Base-by-base conservation (phyloP, 306 rosid genomes). In the Gleditsia sinensis region DNA sequence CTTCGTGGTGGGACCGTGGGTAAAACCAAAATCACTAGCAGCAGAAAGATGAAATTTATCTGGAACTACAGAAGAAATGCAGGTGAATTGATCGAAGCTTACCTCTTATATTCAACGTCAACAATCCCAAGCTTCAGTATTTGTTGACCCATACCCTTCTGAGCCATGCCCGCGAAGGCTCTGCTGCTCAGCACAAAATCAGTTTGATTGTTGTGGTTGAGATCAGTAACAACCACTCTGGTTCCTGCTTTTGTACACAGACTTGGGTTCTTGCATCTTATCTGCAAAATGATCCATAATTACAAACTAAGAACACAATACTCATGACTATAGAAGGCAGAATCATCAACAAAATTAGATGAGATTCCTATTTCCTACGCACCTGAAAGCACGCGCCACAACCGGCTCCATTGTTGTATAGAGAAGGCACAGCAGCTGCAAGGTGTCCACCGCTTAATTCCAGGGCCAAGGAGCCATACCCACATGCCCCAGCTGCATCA, bases 331-430 rank as follows among this genome's bases (percentile, higher is more conserved):
- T 10, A 9, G 16, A 3, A 10, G 46, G 14, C 46, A 3, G 16
- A 9, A 40, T 2, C 46, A 14, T 56, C n/a, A n/a, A n/a, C n/a
- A n/a, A n/a, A n/a, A n/a, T n/a, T n/a, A n/a, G 24, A 17, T n/a
- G 43, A 25, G 1, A 16, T 14, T 28, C 19, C 7, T 1, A 64
- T 0, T 14, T 28, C 19, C 7, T 1, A 64, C 0, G 23, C 0
- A 94, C 98, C 92, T 90, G 96, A 75, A 88, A 92, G 57, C 99
- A 94, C 0, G 96, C 88, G 57, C 99, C 99, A 69, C 99, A 94
- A 17, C 88, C 96, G 8, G 91, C 93, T 71, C 99, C 99, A 25
- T 86, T 42, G 63, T 82, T 83, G 86, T 80, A 94, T 16, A 94
- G 83, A 0, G 95, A 59, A 77, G 93, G 57, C 65, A 82, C 90